A percentile compares a stretch with the other conserved stretches of the same genome.
These are phyloP conservation scores for Phytophthora syringae DNA, from an alignment of 352 stramenopile species.

Conservation along the genomic window DNA sequence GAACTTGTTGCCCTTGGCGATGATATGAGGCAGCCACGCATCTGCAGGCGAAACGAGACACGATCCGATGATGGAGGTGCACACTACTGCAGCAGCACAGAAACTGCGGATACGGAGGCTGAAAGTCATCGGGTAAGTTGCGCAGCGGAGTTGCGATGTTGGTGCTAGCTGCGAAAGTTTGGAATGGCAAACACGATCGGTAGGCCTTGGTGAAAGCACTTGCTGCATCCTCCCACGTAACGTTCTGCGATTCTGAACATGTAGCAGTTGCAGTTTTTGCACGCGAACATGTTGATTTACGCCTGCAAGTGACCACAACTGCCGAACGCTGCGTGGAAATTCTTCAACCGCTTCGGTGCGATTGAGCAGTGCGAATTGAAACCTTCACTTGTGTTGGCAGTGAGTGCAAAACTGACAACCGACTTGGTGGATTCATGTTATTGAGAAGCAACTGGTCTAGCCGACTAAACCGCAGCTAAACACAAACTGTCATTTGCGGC, in stretches of 20 bases:
- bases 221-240: slow-evolving; percentile 20
- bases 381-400: too few relatives aligned
- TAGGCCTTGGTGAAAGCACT: background rate
- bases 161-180: slow-evolving; percentile 11
- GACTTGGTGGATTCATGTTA: background rate
- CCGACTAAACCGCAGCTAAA: too few relatives aligned
- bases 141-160: slow-evolving; percentile 5
- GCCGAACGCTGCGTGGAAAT: slow-evolving; percentile 9
- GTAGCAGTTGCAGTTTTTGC: slow-evolving; percentile 18
- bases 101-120: slow-evolving; percentile 20
- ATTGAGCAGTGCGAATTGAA: slow-evolving; percentile 28
- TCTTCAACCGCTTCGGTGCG: slow-evolving; percentile 15
- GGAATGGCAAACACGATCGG: slow-evolving; percentile 7
- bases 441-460: background rate
- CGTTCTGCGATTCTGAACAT: slow-evolving; percentile 28
- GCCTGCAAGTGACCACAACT: background rate
- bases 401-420: too few relatives aligned
- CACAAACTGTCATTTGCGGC: too few relatives aligned
- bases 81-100: slow-evolving; percentile 21
- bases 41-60: slow-evolving; percentile 2
- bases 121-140: slow-evolving; percentile 29
- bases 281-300: slow-evolving; percentile 15
- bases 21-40: slow-evolving; percentile 59
- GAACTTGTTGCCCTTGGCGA: slow-evolving; percentile 86
- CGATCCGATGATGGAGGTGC: background rate